Evolutionary conservation across 1,284 basidiomycete species (phyloP).

Genomic region (Boletus sp.): DNA sequence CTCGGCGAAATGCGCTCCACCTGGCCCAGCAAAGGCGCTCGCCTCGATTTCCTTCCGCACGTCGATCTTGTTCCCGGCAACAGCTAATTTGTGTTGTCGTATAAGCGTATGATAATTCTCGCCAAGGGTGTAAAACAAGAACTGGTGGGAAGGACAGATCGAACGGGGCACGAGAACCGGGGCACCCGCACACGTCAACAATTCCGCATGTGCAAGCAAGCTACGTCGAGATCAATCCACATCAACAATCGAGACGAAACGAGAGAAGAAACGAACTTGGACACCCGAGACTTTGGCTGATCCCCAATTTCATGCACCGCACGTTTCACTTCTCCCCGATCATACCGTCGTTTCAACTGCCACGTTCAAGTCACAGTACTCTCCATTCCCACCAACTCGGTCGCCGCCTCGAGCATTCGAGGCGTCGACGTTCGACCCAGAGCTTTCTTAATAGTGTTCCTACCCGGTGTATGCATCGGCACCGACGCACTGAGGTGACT

Average conservation of each 20-base stretch:
- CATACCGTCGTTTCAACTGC: conserved; percentile 54
- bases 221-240: conserved; percentile 36
- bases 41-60: conserved; percentile 75
- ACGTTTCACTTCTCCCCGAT: conserved; percentile 55
- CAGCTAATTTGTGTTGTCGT: conserved; percentile 62
- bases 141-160: conserved; percentile 80
- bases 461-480: conserved; percentile 3
- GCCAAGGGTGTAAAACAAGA: conserved; percentile 71
- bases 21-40: conserved; percentile 46
- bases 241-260: background rate
- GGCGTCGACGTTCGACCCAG: conserved; percentile 32
- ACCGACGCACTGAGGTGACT: conserved; percentile 32
- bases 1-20: conserved; percentile 54
- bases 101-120: conserved; percentile 81
- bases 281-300: conserved; percentile 2
- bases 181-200: conserved; percentile 67
- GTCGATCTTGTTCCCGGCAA: conserved; percentile 60
- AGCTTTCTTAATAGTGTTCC: conserved; percentile 20
- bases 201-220: conserved; percentile 73
- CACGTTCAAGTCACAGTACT: conserved; percentile 65
- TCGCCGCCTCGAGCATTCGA: conserved; percentile 45
- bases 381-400: conserved; percentile 43
- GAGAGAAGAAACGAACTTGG: conserved; percentile 21
- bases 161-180: conserved; percentile 62
- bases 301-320: conserved; percentile 26